These are phyloP conservation scores for Rubroboletus pulcherrimus DNA, from an alignment of 768 basidiomycete genomes.

Conservation along the genomic window DNA sequence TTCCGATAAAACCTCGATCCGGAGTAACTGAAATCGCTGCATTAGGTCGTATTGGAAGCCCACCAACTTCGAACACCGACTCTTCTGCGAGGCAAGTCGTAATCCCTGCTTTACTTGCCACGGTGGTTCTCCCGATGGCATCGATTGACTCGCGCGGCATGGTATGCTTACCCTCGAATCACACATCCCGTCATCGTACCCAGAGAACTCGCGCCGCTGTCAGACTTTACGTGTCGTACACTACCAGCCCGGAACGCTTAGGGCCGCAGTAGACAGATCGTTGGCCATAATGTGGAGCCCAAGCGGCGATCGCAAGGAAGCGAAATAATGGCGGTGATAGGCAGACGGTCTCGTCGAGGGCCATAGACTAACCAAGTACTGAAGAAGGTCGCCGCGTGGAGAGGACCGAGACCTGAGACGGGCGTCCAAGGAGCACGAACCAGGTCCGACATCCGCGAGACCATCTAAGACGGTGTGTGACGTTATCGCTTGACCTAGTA, in stretches of 20 bases:
- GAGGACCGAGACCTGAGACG: slow-evolving; percentile 13
- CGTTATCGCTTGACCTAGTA: neutral
- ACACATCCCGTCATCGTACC: slow-evolving; percentile 11
- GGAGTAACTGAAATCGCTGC: slow-evolving; percentile 6
- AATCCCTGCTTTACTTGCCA: slow-evolving; percentile 11
- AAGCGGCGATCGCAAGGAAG: slow-evolving; percentile 17
- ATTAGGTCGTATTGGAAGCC: slow-evolving; percentile 19
- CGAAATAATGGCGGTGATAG: slow-evolving; percentile 28
- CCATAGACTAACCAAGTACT: slow-evolving; percentile 5
- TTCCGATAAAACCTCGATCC: slow-evolving; percentile 23
- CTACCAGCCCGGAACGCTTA: slow-evolving; percentile 2
- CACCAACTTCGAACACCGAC: slow-evolving; percentile 9
- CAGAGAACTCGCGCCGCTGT: slow-evolving; percentile 25
- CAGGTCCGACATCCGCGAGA: neutral
- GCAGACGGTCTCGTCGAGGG: slow-evolving; percentile 9
- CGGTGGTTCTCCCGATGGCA: slow-evolving; percentile 28
- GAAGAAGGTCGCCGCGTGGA: slow-evolving; percentile 21
- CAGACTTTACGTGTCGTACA: slow-evolving; percentile 28
- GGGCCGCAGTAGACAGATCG: slow-evolving; percentile 10
- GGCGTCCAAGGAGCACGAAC: neutral
- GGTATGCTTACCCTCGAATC: slow-evolving; percentile 29
- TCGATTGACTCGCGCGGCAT: slow-evolving; percentile 26
- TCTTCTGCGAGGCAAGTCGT: slow-evolving; percentile 14
- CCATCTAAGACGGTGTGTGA: neutral
- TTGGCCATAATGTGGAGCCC: slow-evolving; percentile 4